A percentile compares a stretch with the other conserved stretches of the same genome.
These are phyloP conservation scores for Sporothrix luriei DNA, from an alignment of 2,329 filamentous ascomycete species.

Conservation along the genomic window DNA sequence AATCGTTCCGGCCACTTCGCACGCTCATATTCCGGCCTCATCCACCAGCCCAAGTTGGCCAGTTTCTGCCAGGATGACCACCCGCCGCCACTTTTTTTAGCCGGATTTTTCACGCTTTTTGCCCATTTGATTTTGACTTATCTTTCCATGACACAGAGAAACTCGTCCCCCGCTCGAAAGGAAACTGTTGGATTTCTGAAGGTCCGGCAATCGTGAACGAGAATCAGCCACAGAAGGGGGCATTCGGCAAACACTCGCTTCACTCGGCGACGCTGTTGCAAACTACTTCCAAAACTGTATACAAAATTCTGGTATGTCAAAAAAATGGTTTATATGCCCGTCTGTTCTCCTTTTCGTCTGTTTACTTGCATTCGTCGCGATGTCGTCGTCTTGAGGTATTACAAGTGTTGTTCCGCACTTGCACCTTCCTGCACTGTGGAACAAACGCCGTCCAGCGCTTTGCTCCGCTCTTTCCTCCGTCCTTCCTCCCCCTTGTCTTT, in stretches of 20 bases:
- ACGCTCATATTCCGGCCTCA: constrained; percentile 34
- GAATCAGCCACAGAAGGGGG: neutral
- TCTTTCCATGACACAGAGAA: constrained; percentile 33
- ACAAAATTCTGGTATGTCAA: neutral
- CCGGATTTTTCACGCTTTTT: constrained; percentile 9
- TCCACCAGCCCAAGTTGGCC: constrained; percentile 17
- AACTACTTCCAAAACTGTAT: neutral
- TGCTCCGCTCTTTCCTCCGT: constrained; percentile 5
- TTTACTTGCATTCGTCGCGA: constrained; percentile 15
- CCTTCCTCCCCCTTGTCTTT: neutral
- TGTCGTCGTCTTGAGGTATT: neutral
- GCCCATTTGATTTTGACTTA: constrained; percentile 30
- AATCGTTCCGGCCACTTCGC: constrained; percentile 51
- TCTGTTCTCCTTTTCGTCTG: neutral
- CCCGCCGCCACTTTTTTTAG: constrained; percentile 14
- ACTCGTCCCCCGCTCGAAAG: constrained; percentile 20
- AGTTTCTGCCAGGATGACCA: constrained; percentile 3
- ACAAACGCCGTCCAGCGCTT: neutral
- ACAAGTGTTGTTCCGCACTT: constrained; percentile 5
- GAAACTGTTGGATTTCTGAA: neutral
- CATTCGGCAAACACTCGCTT: too few species aligned
- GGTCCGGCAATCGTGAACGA: neutral
- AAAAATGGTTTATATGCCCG: neutral
- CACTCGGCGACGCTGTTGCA: neutral
- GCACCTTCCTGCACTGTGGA: neutral